Base-by-base conservation (phyloP, 169 alveolate species). In the Cryptosporidium ryanae region DNA sequence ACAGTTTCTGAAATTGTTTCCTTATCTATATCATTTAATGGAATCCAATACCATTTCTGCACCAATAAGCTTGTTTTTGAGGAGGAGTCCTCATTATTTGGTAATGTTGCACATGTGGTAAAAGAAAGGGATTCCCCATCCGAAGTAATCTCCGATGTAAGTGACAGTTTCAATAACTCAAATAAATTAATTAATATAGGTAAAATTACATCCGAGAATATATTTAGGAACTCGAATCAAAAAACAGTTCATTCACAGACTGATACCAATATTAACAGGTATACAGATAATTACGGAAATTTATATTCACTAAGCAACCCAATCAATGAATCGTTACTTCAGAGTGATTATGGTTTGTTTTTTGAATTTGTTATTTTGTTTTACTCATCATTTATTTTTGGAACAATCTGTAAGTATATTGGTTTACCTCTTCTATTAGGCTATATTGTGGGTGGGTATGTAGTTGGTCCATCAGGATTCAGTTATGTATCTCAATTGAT, bases 391-490 rank as follows among this genome's bases (percentile, higher is more conserved):
- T 76, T 76, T 55, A 76, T 76, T 7, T 76, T 76, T 23, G 87
- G 87, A 21, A 76, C 87, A 25, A 34, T 61, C 46, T 76, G 87
- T 61, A 55, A 61, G 7, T 76, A 27, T 61, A 76, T 76, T 76
- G 87, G 87, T 32, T 23, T 76, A 21, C 87, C 87, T 27, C 27
- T 76, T 10, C 46, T 76, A 10, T 34, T 76, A n/a, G 87, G 87
- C 21, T 76, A 76, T 23, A 76, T 76, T 38, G 63, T 76, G 55
- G 87, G 87, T 15, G 87, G 87, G 43, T 76, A 76, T 38, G 44
- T 76, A 2, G 87, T 76, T 59, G 87, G 87, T 6, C 87, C 87
- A 32, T 76, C 68, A 5, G 87, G 87, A 61, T 76, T 76, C 59
- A 71, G 87, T 38, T 76, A 61, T 34, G 63, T 76, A 8, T 57